Percentiles rank a stretch among this genome's conserved stretches.
Evolutionary conservation across 2,329 filamentous ascomycete genomes (phyloP).

Genomic region (Metarhizium sp.): DNA sequence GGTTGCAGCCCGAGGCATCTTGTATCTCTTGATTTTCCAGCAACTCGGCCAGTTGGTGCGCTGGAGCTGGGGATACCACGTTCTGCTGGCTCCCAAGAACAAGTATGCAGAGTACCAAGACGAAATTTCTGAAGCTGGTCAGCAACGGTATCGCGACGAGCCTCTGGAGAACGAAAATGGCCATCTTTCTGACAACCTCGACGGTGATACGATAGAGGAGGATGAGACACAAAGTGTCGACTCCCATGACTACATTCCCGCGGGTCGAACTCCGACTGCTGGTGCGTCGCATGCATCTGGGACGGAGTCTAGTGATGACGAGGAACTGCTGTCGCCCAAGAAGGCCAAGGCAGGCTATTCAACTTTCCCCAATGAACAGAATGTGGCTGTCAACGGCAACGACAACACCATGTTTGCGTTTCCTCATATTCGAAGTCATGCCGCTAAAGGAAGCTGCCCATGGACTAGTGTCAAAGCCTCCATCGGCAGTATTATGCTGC

Average conservation of each 20-base stretch:
- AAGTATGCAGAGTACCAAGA: conserved; percentile 57
- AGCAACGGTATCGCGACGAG: conserved; percentile 42
- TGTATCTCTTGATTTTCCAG: conserved; percentile 95
- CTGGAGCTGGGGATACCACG: conserved; percentile 98
- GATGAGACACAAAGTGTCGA: conserved; percentile 27
- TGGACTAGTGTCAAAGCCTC: conserved; percentile 21
- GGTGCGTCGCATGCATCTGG: conserved; percentile 40
- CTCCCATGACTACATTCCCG: conserved; percentile 42
- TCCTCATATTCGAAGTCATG: conserved; percentile 41
- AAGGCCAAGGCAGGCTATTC: conserved; percentile 18
- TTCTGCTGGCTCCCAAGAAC: conserved; percentile 79
- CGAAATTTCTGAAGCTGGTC: conserved; percentile 45
- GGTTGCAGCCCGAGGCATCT: conserved; percentile 83
- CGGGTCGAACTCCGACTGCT: conserved; percentile 45
- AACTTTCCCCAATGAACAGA: conserved; percentile 15
- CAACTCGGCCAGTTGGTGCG: conserved; percentile 90
- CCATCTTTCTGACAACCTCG: conserved; percentile 30
- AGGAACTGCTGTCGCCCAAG: conserved; percentile 17
- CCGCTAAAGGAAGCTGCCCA: conserved; percentile 21
- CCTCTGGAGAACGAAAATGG: conserved; percentile 33
- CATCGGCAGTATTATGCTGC: conserved; percentile 13
- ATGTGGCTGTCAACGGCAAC: conserved; percentile 20
- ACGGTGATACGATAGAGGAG: conserved; percentile 29
- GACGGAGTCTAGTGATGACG: conserved; percentile 39
- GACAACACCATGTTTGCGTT: conserved; percentile 50